These are phyloP conservation scores for Fraxinus sp. DNA, from an alignment of 305 asterid genomes.

Conservation along the genomic window DNA sequence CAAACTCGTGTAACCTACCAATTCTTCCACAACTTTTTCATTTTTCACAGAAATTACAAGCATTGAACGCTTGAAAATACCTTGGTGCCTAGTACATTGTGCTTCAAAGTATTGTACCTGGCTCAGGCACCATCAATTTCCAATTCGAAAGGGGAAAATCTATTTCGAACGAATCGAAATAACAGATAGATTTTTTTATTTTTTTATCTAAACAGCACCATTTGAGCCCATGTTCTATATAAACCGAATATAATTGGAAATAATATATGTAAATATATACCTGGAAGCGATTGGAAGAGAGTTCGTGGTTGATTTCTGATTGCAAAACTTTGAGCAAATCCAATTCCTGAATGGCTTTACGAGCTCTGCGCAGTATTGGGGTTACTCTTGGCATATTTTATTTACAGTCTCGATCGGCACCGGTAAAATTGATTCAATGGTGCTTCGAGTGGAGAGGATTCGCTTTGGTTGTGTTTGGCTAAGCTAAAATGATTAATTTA, in stretches of 20 bases:
- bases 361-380: slow-evolving; percentile 39
- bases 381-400: slow-evolving; percentile 44
- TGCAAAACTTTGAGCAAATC: slow-evolving; percentile 67
- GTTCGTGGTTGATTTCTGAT: slow-evolving; percentile 74
- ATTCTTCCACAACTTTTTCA: neutral
- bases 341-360: slow-evolving; percentile 50
- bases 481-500: neutral
- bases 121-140: neutral
- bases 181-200: neutral
- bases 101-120: slow-evolving; percentile 10
- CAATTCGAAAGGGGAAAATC: neutral
- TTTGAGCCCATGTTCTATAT: neutral
- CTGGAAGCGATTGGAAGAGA: slow-evolving; percentile 54
- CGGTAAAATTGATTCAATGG: neutral
- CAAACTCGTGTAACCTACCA: neutral
- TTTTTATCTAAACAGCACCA: neutral
- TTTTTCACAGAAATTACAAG: neutral
- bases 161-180: neutral
- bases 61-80: neutral
- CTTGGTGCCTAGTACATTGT: neutral
- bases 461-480: neutral
- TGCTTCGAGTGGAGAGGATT: neutral
- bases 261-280: slow-evolving; percentile 28
- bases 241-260: neutral
- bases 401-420: neutral